phyloP scores from a whole-genome alignment of 2,329 filamentous ascomycete genomes.

The Metarhizium rileyi region DNA sequence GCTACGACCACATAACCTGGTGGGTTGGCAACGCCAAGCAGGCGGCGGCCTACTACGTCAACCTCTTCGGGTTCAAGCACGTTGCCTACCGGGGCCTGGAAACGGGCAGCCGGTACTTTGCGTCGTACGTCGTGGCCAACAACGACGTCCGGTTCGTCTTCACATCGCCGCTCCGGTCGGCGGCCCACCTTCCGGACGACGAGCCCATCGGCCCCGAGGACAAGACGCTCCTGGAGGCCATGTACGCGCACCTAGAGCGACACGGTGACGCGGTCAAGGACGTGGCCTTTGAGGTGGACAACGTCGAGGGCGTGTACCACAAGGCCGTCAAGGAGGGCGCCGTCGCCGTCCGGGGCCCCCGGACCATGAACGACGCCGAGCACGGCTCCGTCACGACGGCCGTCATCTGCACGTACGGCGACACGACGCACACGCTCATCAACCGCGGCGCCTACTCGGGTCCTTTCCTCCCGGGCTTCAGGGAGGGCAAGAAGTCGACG shows the following conservation, averaged over 20 bases:
- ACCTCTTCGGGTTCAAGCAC: conserved; percentile 74
- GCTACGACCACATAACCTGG: conserved; percentile 92
- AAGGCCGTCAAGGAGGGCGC: conserved; percentile 60
- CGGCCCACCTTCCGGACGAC: conserved; percentile 41
- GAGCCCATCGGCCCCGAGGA: conserved; percentile 57
- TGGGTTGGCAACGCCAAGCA: conserved; percentile 97
- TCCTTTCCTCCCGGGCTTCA: conserved; percentile 76
- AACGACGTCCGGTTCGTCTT: conserved; percentile 72
- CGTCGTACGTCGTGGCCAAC: conserved; percentile 77
- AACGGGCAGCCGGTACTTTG: conserved; percentile 71
- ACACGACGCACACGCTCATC: conserved; percentile 90
- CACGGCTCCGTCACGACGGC: conserved; percentile 62
- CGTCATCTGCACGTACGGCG: conserved; percentile 83
- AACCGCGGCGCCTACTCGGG: conserved; percentile 62
- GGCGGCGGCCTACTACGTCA: conserved; percentile 79
- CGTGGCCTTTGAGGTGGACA: conserved; percentile 89
- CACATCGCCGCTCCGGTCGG: conserved; percentile 66
- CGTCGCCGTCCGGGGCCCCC: conserved; percentile 52
- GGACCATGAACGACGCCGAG: conserved; percentile 42
- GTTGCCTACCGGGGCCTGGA: conserved; percentile 83
- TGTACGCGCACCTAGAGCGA: conserved; percentile 72
- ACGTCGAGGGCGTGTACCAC: conserved; percentile 69
- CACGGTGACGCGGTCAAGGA: conserved; percentile 95
- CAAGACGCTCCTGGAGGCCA: conserved; percentile 55
- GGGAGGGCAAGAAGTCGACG: conserved; percentile 35